Conservation (phyloP, 2,329 filamentous ascomycete genomes). For the Grosmannia serpens region DNA sequence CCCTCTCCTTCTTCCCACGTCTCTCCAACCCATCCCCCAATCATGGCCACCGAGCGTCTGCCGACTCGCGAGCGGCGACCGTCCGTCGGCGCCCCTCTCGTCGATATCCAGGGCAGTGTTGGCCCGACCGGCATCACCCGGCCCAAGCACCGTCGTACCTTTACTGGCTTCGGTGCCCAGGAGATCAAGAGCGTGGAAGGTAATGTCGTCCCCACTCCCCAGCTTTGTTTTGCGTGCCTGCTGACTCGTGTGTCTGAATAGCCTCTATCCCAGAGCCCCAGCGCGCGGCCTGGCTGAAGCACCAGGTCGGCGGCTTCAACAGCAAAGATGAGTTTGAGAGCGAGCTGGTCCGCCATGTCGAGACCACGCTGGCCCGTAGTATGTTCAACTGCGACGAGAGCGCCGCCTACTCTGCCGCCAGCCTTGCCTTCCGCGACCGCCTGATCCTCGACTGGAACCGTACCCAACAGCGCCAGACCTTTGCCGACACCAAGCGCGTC, state of each 20-base stretch:
- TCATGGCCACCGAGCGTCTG: slow-evolving; percentile 16
- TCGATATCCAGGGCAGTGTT: slow-evolving; percentile 75
- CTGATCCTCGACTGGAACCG: slow-evolving; percentile 95
- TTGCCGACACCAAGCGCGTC: slow-evolving; percentile 79
- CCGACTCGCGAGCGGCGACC: slow-evolving; percentile 64
- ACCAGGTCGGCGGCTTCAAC: slow-evolving; percentile 56
- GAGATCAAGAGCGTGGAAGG: slow-evolving; percentile 95
- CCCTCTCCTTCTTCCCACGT: background rate
- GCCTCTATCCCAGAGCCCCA: slow-evolving; percentile 78
- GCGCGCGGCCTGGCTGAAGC: slow-evolving; percentile 64
- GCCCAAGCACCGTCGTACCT: slow-evolving; percentile 95
- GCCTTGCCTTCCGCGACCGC: slow-evolving; percentile 83
- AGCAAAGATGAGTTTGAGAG: slow-evolving; percentile 74
- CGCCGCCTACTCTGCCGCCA: slow-evolving; percentile 83
- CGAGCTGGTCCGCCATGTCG: slow-evolving; percentile 86
- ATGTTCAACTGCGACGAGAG: slow-evolving; percentile 97
- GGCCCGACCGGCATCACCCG: slow-evolving; percentile 74
- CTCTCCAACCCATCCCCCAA: background rate
- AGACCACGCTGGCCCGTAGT: slow-evolving; percentile 89
- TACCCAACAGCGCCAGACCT: slow-evolving; percentile 93
- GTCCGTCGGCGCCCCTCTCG: slow-evolving; percentile 70
- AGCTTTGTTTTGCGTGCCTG: background rate
- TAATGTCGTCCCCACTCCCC: slow-evolving; percentile 23
- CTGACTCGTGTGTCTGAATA: slow-evolving; percentile 16
- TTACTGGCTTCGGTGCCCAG: slow-evolving; percentile 77